Evolutionary conservation across 2,329 filamentous ascomycete genomes (phyloP).

Genomic region (Monilinia fructicola): DNA sequence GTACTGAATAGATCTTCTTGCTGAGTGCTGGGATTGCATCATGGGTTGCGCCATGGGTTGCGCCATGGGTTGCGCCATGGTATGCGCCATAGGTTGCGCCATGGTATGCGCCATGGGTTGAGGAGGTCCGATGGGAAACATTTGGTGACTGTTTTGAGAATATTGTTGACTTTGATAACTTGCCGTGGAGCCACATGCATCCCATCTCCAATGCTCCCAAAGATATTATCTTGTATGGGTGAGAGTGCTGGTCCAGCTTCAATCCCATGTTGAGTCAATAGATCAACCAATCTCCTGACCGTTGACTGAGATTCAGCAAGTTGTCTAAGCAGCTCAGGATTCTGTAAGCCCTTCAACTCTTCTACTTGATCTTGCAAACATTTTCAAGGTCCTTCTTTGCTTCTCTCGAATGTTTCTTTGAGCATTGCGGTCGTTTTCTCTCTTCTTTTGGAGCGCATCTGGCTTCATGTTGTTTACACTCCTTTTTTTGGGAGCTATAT

Average conservation of each 20-base stretch:
- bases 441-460: constrained; percentile 8
- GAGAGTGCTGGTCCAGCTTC: background rate
- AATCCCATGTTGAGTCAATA: background rate
- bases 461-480: constrained; percentile 13
- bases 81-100: too few species aligned
- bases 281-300: background rate
- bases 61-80: background rate
- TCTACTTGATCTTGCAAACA: background rate
- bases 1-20: too few species aligned
- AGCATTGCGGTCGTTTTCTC: constrained; percentile 16
- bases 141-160: background rate
- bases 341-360: background rate
- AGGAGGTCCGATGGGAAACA: background rate
- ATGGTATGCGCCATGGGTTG: background rate
- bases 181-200: background rate
- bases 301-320: background rate
- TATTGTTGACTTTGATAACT: background rate
- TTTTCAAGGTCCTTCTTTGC: background rate
- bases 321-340: background rate
- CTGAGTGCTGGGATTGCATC: too few species aligned
- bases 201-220: constrained; percentile 4
- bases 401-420: constrained; percentile 10
- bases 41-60: too few species aligned
- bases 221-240: background rate
- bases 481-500: constrained; percentile 4